A percentile compares a stretch with the other conserved stretches of the same genome.
Conservation (phyloP, 441 rosid genomes). For the Isatis lusitanica region DNA sequence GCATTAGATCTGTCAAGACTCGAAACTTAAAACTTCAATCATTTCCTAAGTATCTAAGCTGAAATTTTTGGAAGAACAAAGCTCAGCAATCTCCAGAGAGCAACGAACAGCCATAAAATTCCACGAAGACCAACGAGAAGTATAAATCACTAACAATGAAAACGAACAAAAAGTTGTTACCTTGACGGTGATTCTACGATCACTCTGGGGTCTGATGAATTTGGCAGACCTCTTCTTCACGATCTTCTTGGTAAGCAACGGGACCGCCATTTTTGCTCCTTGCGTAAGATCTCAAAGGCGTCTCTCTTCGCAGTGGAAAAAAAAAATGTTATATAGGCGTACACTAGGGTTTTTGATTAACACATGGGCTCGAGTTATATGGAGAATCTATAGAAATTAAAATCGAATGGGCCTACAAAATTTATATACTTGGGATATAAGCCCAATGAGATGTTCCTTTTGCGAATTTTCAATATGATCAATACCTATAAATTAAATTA, state of each 20-base stretch:
- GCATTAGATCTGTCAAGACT: not conserved
- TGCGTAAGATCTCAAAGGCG: slow-evolving; percentile 6
- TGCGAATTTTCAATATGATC: too few relatives aligned
- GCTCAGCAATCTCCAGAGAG: not conserved
- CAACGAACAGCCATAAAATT: not conserved
- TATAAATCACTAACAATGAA: not conserved
- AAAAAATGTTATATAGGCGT: not conserved
- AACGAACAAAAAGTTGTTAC: not conserved
- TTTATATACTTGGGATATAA: not conserved
- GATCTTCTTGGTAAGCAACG: slow-evolving; percentile 67
- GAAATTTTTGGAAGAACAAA: not conserved
- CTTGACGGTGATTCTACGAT: slow-evolving; percentile 41
- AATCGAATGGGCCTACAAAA: not conserved
- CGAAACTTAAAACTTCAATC: not conserved
- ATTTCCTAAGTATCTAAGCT: not conserved
- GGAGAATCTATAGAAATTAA: not conserved
- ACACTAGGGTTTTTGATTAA: slow-evolving; percentile 8
- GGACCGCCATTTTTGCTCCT: slow-evolving; percentile 67
- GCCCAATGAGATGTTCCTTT: not conserved
- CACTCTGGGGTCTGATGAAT: slow-evolving; percentile 50
- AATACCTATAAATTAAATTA: too few relatives aligned
- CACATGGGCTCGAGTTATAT: not conserved
- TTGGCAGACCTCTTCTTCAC: slow-evolving; percentile 82
- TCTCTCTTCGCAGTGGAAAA: not conserved
- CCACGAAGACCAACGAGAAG: not conserved